Evolutionary conservation across 306 rosid genomes (phyloP).

Genomic region (Rosa rugosa): DNA sequence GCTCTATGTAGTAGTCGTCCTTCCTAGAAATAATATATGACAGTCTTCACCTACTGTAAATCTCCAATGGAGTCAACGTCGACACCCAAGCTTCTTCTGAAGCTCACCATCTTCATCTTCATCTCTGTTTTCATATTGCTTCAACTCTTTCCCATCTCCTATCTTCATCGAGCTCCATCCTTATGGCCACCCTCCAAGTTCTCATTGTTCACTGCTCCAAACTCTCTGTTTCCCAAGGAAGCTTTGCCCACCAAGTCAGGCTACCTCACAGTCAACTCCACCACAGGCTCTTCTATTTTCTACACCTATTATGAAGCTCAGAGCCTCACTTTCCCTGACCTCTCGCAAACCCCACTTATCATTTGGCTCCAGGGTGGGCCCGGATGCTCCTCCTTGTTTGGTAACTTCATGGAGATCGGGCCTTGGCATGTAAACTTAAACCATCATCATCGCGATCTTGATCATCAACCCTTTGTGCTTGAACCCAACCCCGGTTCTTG

Average conservation of each 20-base stretch:
- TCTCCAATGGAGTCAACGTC: slow-evolving; percentile 14
- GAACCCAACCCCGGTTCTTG: slow-evolving; percentile 60
- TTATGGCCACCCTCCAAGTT: background rate
- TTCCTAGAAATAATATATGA: background rate
- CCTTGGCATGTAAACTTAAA: slow-evolving; percentile 61
- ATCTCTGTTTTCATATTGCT: background rate
- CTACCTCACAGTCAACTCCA: slow-evolving; percentile 49
- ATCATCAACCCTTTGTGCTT: slow-evolving; percentile 38
- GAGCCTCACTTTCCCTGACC: slow-evolving; percentile 22
- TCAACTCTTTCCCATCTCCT: background rate
- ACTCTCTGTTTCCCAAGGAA: slow-evolving; percentile 41
- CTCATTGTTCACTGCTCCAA: background rate
- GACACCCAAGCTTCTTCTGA: background rate
- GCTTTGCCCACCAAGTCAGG: slow-evolving; percentile 77
- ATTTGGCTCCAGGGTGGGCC: slow-evolving; percentile 96
- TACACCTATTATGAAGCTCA: slow-evolving; percentile 85
- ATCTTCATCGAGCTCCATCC: slow-evolving; percentile 4
- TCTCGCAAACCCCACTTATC: slow-evolving; percentile 67
- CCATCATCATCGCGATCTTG: background rate
- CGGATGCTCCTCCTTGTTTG: slow-evolving; percentile 85
- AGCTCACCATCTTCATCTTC: background rate
- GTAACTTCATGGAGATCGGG: slow-evolving; percentile 76
- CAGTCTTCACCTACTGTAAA: background rate
- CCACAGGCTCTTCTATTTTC: slow-evolving; percentile 61
- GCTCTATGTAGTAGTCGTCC: background rate